Evolutionary conservation across 495 filamentous ascomycete species (phyloP), one percentile per base, ranked within the genome.

Genomic region (Filosporella fistucella): DNA sequence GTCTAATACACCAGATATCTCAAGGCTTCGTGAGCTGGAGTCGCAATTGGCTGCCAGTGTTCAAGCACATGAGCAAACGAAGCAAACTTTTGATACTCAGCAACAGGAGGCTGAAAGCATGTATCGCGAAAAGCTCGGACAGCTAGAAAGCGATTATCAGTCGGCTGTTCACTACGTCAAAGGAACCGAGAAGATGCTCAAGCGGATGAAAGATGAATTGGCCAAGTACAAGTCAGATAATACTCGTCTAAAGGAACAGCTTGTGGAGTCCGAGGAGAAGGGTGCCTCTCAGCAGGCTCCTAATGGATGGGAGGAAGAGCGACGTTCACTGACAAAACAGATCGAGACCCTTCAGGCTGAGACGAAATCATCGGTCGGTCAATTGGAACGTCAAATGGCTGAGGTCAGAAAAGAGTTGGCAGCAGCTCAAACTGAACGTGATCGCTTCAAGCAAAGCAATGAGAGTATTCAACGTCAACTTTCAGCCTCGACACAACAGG

Each of bases 111-210:
- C 88, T 14, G 88, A 91, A 42, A 75, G 78, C 51, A 79, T 84
- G 37, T 97, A 91, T 68, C 82, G 87, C 39, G 91, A 95, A 62
- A 96, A 96, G 63, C 71, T 99, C 44, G 80, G 85, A 44, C 88
- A 94, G 60, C 80, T 99, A 18, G 90, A 96, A 62, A 89, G 88
- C 61, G 93, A 99, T 61, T 95, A 99, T 61, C 89, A 95, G 62
- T 95, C 94, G n/a, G 91, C 94, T 11, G 91, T 97, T n/a, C 91
- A 96, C 66, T 99, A 99, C 61, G 89, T 99, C 53, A 94, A 96
- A 61, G 94, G 93, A 32, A 96, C 91, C 1, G 94, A 99, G 68
- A 96, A 96, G 76, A 95, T 99, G 88, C 75, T 98, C 20, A 91
- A 91, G 66, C 90, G 91, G 57, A 95, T 98, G 82, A 97, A 98